Conservation (phyloP, 176 grass and related monocot genomes). For the Raddia guianensis region DNA sequence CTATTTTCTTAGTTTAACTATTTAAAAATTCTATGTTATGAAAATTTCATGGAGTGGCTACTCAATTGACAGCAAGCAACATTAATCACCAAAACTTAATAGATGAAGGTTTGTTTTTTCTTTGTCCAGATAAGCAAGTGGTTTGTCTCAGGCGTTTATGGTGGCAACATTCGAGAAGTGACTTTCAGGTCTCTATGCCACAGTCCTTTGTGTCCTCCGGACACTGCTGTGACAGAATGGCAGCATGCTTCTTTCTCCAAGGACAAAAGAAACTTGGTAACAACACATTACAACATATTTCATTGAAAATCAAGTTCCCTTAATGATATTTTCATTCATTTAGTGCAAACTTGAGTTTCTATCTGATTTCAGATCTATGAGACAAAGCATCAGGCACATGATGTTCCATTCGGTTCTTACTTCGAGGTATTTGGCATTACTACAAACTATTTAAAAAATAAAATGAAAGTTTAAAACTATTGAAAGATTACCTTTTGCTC, state of each 20-base stretch:
- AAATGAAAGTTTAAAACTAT: constrained; percentile 17
- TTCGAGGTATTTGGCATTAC: constrained; percentile 78
- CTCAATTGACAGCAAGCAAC: constrained; percentile 19
- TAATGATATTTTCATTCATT: constrained; percentile 12
- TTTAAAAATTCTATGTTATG: constrained; percentile 10
- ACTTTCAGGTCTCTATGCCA: constrained; percentile 87
- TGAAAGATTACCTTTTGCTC: constrained; percentile 24
- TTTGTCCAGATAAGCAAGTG: constrained; percentile 72
- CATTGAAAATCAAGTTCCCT: constrained; percentile 8
- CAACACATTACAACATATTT: constrained; percentile 42
- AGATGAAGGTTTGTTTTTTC: constrained; percentile 23
- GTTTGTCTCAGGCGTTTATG: constrained; percentile 63
- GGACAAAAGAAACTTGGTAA: constrained; percentile 72
- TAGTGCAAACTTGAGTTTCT: constrained; percentile 27
- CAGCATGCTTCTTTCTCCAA: constrained; percentile 73
- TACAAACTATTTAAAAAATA: not conserved
- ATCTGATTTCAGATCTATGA: constrained; percentile 75
- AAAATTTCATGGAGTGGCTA: constrained; percentile 32
- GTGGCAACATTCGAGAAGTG: constrained; percentile 74
- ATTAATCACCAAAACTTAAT: constrained; percentile 37
- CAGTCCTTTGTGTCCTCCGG: constrained; percentile 93
- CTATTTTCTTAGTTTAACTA: constrained; percentile 39
- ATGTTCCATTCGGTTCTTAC: constrained; percentile 97
- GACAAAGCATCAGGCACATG: constrained; percentile 91
- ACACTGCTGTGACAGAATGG: constrained; percentile 84